These are phyloP conservation scores for Vigna reflexopilosa DNA, from an alignment of 306 rosid species.

Conservation along the genomic window DNA sequence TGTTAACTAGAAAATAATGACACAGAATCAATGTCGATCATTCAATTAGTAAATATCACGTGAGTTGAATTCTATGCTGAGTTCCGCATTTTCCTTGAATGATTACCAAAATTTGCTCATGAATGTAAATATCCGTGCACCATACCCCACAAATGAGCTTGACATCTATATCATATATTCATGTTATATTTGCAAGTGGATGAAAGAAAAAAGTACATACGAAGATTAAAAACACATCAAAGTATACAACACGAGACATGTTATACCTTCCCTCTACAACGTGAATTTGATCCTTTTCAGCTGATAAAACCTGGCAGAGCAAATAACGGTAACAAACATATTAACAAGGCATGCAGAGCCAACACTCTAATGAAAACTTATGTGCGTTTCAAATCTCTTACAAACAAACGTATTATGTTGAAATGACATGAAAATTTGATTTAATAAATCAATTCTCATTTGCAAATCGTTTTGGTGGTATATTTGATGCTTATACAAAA, in stretches of 20 bases:
- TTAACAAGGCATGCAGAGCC: conserved; percentile 1
- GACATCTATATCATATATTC: conserved; percentile 13
- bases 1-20: conserved; percentile 29
- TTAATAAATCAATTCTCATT: conserved; percentile 5
- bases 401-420: not conserved
- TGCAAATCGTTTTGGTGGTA: not conserved
- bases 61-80: not conserved
- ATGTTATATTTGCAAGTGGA: not conserved
- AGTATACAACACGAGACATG: not conserved
- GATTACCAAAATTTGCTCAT: not conserved
- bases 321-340: conserved; percentile 18
- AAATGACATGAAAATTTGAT: not conserved
- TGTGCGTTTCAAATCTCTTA: not conserved
- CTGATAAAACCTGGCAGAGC: conserved; percentile 61
- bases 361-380: conserved; percentile 1
- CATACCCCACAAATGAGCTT: not conserved
- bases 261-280: conserved; percentile 74
- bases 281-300: conserved; percentile 56
- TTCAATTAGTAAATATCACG: not conserved
- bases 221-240: not conserved
- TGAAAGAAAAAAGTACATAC: not conserved
- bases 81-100: conserved; percentile 4
- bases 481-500: not conserved
- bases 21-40: not conserved
- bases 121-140: conserved; percentile 16